Conservation (phyloP, 2,329 filamentous ascomycete species). For the Verticillium longisporum region DNA sequence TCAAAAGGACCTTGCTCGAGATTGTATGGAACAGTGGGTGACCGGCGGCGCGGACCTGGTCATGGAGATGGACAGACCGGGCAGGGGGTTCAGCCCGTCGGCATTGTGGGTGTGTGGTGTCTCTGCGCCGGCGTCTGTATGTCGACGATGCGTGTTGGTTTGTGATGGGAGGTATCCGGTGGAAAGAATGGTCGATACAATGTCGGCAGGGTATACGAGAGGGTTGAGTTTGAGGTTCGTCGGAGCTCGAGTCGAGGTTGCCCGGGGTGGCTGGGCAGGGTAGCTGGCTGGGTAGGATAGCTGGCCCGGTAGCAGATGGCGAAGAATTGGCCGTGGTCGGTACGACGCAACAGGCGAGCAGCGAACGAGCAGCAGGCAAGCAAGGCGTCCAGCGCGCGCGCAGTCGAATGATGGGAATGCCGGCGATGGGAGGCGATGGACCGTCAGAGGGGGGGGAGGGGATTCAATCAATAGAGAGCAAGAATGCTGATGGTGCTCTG, state of each 20-base stretch:
- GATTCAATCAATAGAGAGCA: not conserved
- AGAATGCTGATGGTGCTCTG: no score
- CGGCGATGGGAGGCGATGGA: not conserved
- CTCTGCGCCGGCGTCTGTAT: not conserved
- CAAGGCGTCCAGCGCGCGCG: not conserved
- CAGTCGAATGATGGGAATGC: not conserved
- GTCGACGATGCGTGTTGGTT: not conserved
- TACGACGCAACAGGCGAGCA: not conserved
- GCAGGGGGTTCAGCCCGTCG: not conserved
- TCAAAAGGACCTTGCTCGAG: conserved; percentile 4
- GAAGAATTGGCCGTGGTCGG: not conserved
- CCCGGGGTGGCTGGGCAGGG: not conserved
- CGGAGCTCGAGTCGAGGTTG: not conserved
- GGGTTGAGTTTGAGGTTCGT: not conserved
- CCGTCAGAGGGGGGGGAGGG: not conserved
- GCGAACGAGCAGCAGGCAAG: not conserved
- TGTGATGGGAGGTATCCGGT: not conserved
- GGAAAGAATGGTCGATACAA: not conserved
- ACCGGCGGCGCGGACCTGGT: conserved; percentile 10
- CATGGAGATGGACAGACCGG: conserved; percentile 6
- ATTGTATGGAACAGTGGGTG: conserved; percentile 12
- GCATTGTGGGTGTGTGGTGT: not conserved
- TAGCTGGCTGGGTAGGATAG: not conserved
- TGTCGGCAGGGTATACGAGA: not conserved
- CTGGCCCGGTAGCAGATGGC: no score